Evolutionary conservation across 2,329 filamentous ascomycete species (phyloP).

Genomic region (Colletotrichum tropicicola): DNA sequence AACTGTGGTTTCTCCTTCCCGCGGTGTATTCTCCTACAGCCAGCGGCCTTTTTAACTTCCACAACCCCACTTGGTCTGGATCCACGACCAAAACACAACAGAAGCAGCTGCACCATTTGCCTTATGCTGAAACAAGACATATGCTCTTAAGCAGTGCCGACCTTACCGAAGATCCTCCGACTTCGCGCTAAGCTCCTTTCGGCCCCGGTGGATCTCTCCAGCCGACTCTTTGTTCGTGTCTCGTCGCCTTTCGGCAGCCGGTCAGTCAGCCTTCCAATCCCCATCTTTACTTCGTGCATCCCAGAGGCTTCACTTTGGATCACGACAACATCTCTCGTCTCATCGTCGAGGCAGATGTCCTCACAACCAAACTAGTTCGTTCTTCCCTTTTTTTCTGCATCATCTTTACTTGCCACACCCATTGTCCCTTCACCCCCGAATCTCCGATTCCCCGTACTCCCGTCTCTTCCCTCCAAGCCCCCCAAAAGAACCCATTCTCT

Average conservation of each 20-base stretch:
- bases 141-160: constrained; percentile 1
- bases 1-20: no score
- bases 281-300: constrained; percentile 27
- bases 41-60: no score
- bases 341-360: constrained; percentile 28
- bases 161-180: constrained; percentile 6
- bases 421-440: constrained; percentile 24
- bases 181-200: neutral
- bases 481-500: constrained; percentile 1
- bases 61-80: neutral
- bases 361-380: constrained; percentile 33
- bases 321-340: constrained; percentile 19
- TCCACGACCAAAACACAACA: neutral
- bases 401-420: constrained; percentile 24
- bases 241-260: constrained; percentile 18
- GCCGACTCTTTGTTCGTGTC: constrained; percentile 28
- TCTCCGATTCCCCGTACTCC: constrained; percentile 7
- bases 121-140: neutral
- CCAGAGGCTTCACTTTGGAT: constrained; percentile 18
- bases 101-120: neutral
- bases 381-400: constrained; percentile 29
- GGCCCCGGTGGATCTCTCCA: neutral
- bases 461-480: constrained; percentile 9
- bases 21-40: no score
- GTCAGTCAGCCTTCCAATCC: constrained; percentile 12